These are phyloP conservation scores for Aspergillus intermedius DNA, from an alignment of 2,329 filamentous ascomycete species.

Conservation along the genomic window DNA sequence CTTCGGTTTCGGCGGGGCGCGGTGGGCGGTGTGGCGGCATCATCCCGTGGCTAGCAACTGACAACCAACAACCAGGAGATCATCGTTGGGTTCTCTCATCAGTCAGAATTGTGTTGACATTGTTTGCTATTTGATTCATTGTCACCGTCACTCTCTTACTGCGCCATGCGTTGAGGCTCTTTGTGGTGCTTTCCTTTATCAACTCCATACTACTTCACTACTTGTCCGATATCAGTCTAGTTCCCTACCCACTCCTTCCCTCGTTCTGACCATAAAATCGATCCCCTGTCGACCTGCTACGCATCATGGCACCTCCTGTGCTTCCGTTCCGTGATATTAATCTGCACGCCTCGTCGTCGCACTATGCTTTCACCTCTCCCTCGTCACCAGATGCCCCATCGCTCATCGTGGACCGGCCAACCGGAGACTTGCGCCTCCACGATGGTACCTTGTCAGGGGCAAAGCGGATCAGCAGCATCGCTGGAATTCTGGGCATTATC, in stretches of 20 bases:
- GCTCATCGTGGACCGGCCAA: constrained; percentile 83
- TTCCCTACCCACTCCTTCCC: constrained; percentile 4
- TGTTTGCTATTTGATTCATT: too few relatives aligned
- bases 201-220: constrained; percentile 3
- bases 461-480: constrained; percentile 87
- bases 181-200: neutral
- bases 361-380: constrained; percentile 94
- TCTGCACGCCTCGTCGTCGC: constrained; percentile 80
- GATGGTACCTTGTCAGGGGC: constrained; percentile 69
- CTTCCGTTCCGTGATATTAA: constrained; percentile 94
- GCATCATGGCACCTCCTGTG: constrained; percentile 28
- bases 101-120: too few relatives aligned
- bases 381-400: constrained; percentile 85
- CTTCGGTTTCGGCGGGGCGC: constrained; percentile 1
- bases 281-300: neutral
- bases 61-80: too few relatives aligned
- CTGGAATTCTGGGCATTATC: constrained; percentile 89
- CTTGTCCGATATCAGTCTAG: neutral
- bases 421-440: constrained; percentile 78
- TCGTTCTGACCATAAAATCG: constrained; percentile 24
- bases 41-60: too few relatives aligned
- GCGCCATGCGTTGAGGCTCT: too few relatives aligned
- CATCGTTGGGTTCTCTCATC: too few relatives aligned
- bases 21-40: constrained; percentile 9
- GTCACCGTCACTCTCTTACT: too few relatives aligned